These are phyloP conservation scores for Lactarius hatsudake DNA, from an alignment of 768 basidiomycete species.

Conservation along the genomic window DNA sequence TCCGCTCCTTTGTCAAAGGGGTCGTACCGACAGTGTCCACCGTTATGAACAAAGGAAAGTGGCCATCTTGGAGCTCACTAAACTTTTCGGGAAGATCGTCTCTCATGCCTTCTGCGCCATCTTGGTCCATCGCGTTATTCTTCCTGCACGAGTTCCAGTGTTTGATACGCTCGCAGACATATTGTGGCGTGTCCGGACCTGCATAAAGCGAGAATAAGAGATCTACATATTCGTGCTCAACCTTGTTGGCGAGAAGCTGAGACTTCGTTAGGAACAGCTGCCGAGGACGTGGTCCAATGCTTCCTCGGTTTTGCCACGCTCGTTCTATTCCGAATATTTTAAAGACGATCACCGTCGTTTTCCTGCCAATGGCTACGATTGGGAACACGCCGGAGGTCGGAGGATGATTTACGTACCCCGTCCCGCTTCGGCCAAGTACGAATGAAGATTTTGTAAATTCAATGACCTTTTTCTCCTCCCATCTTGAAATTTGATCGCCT, in stretches of 20 bases:
- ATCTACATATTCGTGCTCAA: slow-evolving; percentile 62
- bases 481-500: slow-evolving; percentile 1
- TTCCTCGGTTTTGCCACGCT: slow-evolving; percentile 43
- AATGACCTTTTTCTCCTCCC: slow-evolving; percentile 22
- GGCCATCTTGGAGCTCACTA: slow-evolving; percentile 52
- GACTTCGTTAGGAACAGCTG: slow-evolving; percentile 77
- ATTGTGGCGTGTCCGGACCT: slow-evolving; percentile 37
- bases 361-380: slow-evolving; percentile 38
- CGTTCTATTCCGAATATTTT: slow-evolving; percentile 70
- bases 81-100: slow-evolving; percentile 50
- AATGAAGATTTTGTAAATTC: slow-evolving; percentile 22
- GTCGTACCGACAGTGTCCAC: slow-evolving; percentile 50
- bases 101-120: slow-evolving; percentile 43
- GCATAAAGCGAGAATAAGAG: slow-evolving; percentile 45
- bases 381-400: neutral
- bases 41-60: slow-evolving; percentile 72
- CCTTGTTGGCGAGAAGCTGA: slow-evolving; percentile 59
- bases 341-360: slow-evolving; percentile 75
- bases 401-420: slow-evolving; percentile 47
- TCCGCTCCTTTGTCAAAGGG: neutral
- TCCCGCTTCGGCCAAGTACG: slow-evolving; percentile 56
- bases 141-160: slow-evolving; percentile 23
- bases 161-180: slow-evolving; percentile 37
- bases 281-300: slow-evolving; percentile 46
- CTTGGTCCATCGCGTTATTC: slow-evolving; percentile 38